Evolutionary conservation across 2,329 filamentous ascomycete species (phyloP), one percentile per base, ranked within the genome.

Genomic region (Colletotrichum simmondsii): DNA sequence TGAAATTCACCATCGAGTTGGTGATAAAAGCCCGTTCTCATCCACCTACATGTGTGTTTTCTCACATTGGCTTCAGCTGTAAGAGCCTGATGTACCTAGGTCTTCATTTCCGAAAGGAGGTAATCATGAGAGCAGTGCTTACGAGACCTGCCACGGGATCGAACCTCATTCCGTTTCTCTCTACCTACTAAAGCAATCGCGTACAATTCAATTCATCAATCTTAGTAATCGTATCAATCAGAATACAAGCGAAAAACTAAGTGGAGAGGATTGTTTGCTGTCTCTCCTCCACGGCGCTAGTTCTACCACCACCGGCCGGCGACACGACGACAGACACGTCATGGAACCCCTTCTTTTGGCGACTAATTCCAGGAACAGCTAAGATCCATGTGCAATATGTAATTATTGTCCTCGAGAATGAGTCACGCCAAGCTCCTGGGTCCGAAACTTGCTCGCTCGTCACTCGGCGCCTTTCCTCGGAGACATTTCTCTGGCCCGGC

Each of bases 401-500:
- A 19, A 42, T 42, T 1, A 19, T 1, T 19, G 0, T 49, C 19
- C 42, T 1, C 3, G 1, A n/a, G 19, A n/a, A 4, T 11, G 42
- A 49, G 16, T 49, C 42, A 49, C 8, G 42, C 19, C 42, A 49
- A 5, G 16, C 19, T 5, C 0, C 16, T n/a, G 16, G 8, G 0
- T 22, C 19, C 4, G 42, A 49, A 49, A 49, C 19, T 5, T 11
- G 42, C 42, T 49, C 42, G 42, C 1, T 22, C 42, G 0, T 49
- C 42, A 49, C n/a, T 54, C 67, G 30, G 61, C 22, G 11, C 22
- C 49, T 64, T 53, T 61, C 4, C 49, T 46, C 67, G 60, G 67
- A 69, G 67, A 69, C 67, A 58, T 69, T 69, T 58, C n/a, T 28
- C 32, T 11, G 10, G 8, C 61, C 46, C 28, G 61, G 14, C 12